Base-by-base conservation (phyloP, 768 basidiomycete genomes). In the Agrocybe praecox region DNA sequence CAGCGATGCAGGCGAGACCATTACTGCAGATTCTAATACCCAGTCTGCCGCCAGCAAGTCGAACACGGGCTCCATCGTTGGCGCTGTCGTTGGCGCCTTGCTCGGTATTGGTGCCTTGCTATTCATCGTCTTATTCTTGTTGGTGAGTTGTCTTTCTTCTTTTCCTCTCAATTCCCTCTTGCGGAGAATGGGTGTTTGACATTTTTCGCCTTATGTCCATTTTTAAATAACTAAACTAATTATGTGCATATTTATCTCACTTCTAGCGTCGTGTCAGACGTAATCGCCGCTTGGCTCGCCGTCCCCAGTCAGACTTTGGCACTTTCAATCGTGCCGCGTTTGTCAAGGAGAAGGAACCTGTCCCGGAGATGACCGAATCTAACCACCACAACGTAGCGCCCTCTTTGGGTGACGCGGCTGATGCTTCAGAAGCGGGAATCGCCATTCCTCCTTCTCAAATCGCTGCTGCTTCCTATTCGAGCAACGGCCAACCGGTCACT, bases 51-150 rank as follows among this genome's bases (percentile, higher is more conserved):
- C 66, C 12, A 54, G 58, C 10, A 60, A 65, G 19, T 69, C 65
- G 9, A 44, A 76, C 46, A 72, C 76, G 15, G 80, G 79, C n/a
- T 65, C 76, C 22, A 67, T 82, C 46, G 74, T 78, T 11, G 80
- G 77, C 21, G 76, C 72, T 46, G 69, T 82, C 29, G 68, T 67
- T 1, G 80, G 72, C 21, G 56, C 72, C 29, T 70, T 74, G 5
- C 53, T 71, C n/a, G 63, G 76, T 52, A 62, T 74, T 49, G 72
- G 74, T 34, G 43, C 78, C 53, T 53, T 76, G 48, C 73, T 72
- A 21, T 71, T 79, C 49, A 55, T 80, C 55, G 44, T 75, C 56
- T 67, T 74, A 19, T 78, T 72, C 65, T 59, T 80, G 56, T 60
- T 80, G 43, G 79, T 80, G 66, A 22, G 55, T 59, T 42, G 22